Percentiles rank a stretch among this genome's conserved stretches.
Conservation (phyloP, 208 protist species). For the Leishmania major region DNA sequence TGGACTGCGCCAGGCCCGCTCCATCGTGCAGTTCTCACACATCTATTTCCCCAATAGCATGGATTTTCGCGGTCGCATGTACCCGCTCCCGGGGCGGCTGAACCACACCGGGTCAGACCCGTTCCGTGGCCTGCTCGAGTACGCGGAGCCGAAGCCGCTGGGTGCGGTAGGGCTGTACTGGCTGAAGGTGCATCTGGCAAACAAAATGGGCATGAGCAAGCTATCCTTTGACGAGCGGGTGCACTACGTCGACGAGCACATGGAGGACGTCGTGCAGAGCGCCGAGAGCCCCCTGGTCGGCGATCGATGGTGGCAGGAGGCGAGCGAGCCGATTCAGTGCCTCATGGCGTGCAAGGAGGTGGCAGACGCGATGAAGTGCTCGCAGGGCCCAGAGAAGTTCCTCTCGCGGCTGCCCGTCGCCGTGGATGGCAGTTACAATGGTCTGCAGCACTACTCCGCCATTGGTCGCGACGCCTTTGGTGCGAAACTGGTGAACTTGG, state of each 20-base stretch:
- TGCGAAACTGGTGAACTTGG: slow-evolving; percentile 95
- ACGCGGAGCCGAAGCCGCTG: slow-evolving; percentile 94
- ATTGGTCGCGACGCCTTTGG: slow-evolving; percentile 97
- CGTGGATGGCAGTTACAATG: slow-evolving; percentile 97
- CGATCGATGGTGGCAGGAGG: slow-evolving; percentile 95
- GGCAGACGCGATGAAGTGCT: slow-evolving; percentile 89
- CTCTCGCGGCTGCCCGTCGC: slow-evolving; percentile 95
- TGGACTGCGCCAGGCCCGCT: slow-evolving; percentile 88
- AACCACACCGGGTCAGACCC: slow-evolving; percentile 97
- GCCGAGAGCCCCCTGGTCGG: slow-evolving; percentile 78
- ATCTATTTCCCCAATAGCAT: slow-evolving; percentile 99
- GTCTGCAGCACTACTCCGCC: slow-evolving; percentile 99
- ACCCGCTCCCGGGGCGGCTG: slow-evolving; percentile 97
- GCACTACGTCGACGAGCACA: slow-evolving; percentile 93
- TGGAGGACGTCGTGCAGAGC: slow-evolving; percentile 90
- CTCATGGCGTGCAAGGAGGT: slow-evolving; percentile 96
- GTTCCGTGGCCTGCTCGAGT: slow-evolving; percentile 95
- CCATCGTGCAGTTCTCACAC: slow-evolving; percentile 89
- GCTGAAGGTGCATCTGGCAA: slow-evolving; percentile 98
- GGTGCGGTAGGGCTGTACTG: slow-evolving; percentile 94
- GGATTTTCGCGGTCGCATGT: slow-evolving; percentile 99
- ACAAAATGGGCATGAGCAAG: slow-evolving; percentile 98
- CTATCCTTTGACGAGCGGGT: slow-evolving; percentile 95
- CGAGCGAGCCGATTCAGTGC: slow-evolving; percentile 96
- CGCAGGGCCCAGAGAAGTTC: slow-evolving; percentile 86